Percentiles rank a stretch among this genome's conserved stretches.
phyloP scores from a whole-genome alignment of 2,329 filamentous ascomycete genomes.

The Phyllosticta ampelicida region DNA sequence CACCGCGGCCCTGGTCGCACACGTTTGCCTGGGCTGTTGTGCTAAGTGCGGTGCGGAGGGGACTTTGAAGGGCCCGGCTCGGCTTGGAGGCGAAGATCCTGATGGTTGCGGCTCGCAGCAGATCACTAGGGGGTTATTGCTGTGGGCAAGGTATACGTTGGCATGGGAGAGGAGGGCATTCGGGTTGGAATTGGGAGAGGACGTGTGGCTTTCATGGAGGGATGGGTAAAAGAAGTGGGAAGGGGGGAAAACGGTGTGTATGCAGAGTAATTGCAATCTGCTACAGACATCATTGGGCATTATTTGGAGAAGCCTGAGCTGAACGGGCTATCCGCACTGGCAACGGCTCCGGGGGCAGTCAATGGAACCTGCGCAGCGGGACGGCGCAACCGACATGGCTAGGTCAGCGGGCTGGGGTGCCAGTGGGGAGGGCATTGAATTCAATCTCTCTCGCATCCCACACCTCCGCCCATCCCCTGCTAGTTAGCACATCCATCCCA shows the following conservation, averaged over 20 bases:
- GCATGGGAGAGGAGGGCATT: background rate
- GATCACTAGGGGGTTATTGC: conserved; percentile 1
- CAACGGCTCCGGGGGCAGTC: background rate
- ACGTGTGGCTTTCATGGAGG: background rate
- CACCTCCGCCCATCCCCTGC: background rate
- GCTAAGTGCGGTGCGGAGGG: conserved; percentile 10
- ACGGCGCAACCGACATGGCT: background rate
- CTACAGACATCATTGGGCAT: background rate
- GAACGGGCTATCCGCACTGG: background rate
- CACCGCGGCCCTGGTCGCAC: too few species aligned
- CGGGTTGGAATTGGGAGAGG: background rate
- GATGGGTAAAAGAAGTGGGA: background rate
- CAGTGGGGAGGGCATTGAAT: background rate
- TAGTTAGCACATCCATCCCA: background rate
- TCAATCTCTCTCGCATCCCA: background rate
- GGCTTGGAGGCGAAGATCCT: conserved; percentile 8
- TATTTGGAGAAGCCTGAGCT: background rate
- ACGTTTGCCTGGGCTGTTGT: background rate
- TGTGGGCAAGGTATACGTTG: background rate
- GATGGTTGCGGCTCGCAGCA: background rate
- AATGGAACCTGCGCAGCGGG: background rate
- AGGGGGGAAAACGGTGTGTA: background rate
- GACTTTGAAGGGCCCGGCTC: conserved; percentile 5
- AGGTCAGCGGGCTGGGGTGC: too few species aligned
- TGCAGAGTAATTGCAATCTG: background rate